Percentiles rank a stretch among this genome's conserved stretches.
Evolutionary conservation across 805 yeast species (phyloP).

Genomic region (Tetrapisispora taiwanensis): DNA sequence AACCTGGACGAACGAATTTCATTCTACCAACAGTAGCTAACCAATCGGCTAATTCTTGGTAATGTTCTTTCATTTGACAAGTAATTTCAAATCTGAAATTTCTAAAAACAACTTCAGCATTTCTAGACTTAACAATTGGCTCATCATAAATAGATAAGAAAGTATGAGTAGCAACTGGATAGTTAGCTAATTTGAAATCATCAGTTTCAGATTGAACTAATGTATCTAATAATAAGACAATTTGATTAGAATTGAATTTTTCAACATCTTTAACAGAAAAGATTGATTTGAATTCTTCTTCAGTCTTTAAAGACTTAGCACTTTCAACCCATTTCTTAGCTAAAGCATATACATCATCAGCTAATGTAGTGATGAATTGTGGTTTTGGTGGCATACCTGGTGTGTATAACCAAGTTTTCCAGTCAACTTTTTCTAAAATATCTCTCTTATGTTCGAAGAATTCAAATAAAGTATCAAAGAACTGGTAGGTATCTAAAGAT

Average conservation of each 20-base stretch:
- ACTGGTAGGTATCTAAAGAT: slow-evolving; percentile 75
- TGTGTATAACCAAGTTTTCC: slow-evolving; percentile 73
- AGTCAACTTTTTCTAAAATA: slow-evolving; percentile 61
- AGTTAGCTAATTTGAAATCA: slow-evolving; percentile 29
- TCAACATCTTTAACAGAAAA: slow-evolving; percentile 45
- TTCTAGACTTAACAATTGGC: slow-evolving; percentile 43
- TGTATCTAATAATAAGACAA: slow-evolving; percentile 68
- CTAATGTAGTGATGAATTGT: slow-evolving; percentile 65
- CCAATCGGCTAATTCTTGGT: slow-evolving; percentile 63
- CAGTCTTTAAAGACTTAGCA: slow-evolving; percentile 16
- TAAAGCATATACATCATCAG: slow-evolving; percentile 56
- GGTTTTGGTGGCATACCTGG: slow-evolving; percentile 91
- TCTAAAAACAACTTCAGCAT: slow-evolving; percentile 75
- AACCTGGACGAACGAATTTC: slow-evolving; percentile 90
- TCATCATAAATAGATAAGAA: slow-evolving; percentile 32
- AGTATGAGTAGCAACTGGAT: slow-evolving; percentile 28
- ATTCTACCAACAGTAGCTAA: slow-evolving; percentile 86
- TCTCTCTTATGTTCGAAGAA: slow-evolving; percentile 42
- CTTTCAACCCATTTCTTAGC: slow-evolving; percentile 54
- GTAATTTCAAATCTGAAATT: slow-evolving; percentile 61
- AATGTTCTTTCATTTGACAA: slow-evolving; percentile 38
- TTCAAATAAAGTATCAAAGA: slow-evolving; percentile 63
- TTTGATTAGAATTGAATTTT: slow-evolving; percentile 61
- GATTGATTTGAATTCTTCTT: slow-evolving; percentile 15
- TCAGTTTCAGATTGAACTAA: slow-evolving; percentile 36